Conservation (phyloP, 2,329 filamentous ascomycete species). For the Microdochium paspali region DNA sequence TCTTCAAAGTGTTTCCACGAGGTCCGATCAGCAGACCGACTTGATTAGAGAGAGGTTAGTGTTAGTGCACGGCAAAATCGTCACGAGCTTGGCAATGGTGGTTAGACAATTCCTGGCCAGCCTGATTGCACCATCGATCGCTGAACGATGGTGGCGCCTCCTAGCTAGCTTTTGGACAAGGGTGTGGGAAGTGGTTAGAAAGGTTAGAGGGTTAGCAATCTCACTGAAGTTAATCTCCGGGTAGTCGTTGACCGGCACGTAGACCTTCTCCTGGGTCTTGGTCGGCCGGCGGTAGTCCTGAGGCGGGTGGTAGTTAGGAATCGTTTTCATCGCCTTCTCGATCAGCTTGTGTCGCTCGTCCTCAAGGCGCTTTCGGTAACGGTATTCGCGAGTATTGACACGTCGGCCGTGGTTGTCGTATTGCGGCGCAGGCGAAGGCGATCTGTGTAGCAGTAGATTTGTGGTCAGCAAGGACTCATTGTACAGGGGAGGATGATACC, state of each 20-base stretch:
- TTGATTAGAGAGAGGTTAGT: constrained; percentile 81
- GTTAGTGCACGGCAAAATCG: constrained; percentile 61
- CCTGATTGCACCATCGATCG: constrained; percentile 17
- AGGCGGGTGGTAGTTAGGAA: constrained; percentile 97
- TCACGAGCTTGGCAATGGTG: neutral
- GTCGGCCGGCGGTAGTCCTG: constrained; percentile 97
- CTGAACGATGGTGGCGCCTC: constrained; percentile 24
- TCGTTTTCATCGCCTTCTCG: constrained; percentile 98
- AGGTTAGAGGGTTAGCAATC: constrained; percentile 98
- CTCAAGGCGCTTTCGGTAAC: constrained; percentile 95
- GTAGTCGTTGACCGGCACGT: constrained; percentile 99
- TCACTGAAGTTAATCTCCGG: constrained; percentile 99
- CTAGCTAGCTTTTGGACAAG: constrained; percentile 35
- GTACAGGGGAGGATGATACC: neutral
- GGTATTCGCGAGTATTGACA: constrained; percentile 98
- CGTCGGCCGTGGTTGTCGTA: constrained; percentile 99
- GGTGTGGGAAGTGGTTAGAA: constrained; percentile 49
- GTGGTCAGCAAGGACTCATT: neutral
- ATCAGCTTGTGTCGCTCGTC: constrained; percentile 98
- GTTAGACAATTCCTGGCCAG: constrained; percentile 17
- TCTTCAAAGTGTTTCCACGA: constrained; percentile 99
- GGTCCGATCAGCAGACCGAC: constrained; percentile 99
- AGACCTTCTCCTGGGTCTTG: constrained; percentile 99
- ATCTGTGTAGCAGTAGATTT: constrained; percentile 45
- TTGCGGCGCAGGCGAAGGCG: constrained; percentile 88